Base-by-base conservation (phyloP, 139 green algal species). In the Volvox reticuliferus region DNA sequence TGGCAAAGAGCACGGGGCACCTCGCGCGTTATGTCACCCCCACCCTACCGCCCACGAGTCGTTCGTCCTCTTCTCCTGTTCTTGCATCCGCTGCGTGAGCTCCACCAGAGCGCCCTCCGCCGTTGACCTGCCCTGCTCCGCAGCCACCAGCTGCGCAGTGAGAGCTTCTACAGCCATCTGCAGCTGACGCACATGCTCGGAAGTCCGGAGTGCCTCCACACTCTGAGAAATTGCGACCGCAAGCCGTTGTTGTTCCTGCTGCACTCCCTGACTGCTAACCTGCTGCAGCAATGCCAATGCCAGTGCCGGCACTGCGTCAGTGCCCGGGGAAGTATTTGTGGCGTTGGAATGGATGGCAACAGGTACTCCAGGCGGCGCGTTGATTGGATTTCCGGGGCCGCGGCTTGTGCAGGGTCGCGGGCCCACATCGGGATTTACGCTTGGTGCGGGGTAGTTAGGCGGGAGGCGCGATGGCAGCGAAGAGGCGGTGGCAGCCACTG, bases 21-120 rank as follows among this genome's bases (percentile, higher is more conserved):
- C 44, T 55, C 44, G 44, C 3, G 3, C 16, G 28, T 32, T 79
- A n/a, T 36, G 19, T 30, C 33, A 61, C 9, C 5, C 1, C 76
- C 76, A 36, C 6, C 83, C 35, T 77, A 88, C 89, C 79, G 90
- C 89, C n/a, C 87, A 87, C 9, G 33, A n/a, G 28, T 90, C 89
- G 12, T 78, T 84, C 28, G 90, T 36, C 62, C 82, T 62, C 83
- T 50, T 26, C 89, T 92, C 82, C 37, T 85, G 67, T 75, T 82
- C 82, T 82, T 90, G 83, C 63, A 84, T 88, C 21, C 79, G 89
- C 89, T 75, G 55, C 5, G 76, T 84, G 32, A 87, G 75, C 82
- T 90, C 82, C 82, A 87, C 82, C 75, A 92, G 83, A 28, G 89
- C 83, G 0, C 0, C 37, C 89, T 92, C 89, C 19, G 89, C 89